Base-by-base conservation (phyloP, 2,329 filamentous ascomycete genomes). In the Myriangium duriaei region DNA sequence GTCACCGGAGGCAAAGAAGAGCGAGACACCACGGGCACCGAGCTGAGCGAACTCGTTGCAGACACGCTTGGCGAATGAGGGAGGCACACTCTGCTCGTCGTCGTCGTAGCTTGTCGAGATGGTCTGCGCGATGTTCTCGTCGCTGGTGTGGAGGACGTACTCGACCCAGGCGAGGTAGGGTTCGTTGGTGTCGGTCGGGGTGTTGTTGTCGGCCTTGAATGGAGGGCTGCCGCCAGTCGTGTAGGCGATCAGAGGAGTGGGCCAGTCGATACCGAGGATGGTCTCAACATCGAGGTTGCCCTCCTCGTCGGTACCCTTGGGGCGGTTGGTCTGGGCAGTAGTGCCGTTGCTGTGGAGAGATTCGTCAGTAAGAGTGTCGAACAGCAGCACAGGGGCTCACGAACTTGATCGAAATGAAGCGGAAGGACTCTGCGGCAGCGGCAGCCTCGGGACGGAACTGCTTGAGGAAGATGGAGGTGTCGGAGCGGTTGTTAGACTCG, bases 81-180 rank as follows among this genome's bases (percentile, higher is more conserved):
- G 50, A 0, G 78, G 77, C 0, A 82, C 62, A 3, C 66, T 69
- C 52, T 79, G 71, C 56, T 82, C 79, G 37, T 74, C 68, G 43
- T 81, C 76, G 33, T 74, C 76, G 52, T 82, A 82, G 0, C 74
- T 79, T 10, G 72, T 75, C 37, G 67, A 71, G 49, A 82, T 69
- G 11, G 76, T 70, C 32, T 74, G 68, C 0, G 79, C 77, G 2
- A 82, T 61, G 12, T 71, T 53, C 0, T 56, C 49, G 33, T 67
- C 65, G 1, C 63, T 54, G 13, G 77, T 66, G 1, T 58, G 55
- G 1, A 78, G 64, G 2, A 80, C 53, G 53, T 73, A 72, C 40
- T 71, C 64, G 5, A 81, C 61, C 62, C 72, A 81, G 11, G 65
- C 65, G 1, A 81, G 61, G 54, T 81, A 82, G 0, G 77, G 77